These are phyloP conservation scores for Nitzschia sp. DNA, from an alignment of 108 stramenopile species.

Conservation along the genomic window DNA sequence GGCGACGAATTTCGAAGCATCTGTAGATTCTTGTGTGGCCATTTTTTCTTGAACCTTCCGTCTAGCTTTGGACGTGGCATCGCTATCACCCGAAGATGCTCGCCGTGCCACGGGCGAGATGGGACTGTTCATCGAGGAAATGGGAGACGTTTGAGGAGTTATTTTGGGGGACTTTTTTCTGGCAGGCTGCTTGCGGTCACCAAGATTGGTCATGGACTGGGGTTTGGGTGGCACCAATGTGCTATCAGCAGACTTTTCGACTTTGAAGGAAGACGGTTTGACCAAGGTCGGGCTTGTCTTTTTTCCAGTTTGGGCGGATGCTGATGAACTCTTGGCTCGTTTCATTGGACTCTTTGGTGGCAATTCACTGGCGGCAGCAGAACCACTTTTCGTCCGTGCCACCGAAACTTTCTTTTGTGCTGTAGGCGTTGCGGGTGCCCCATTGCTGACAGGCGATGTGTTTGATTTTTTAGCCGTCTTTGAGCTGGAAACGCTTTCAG, in stretches of 20 bases:
- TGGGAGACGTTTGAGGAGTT: too few relatives aligned
- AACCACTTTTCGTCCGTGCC: background rate
- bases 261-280: background rate
- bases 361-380: background rate
- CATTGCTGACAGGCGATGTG: too few relatives aligned
- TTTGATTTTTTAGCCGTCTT: too few relatives aligned
- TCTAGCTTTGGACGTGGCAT: too few relatives aligned
- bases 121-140: too few relatives aligned
- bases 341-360: background rate
- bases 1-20: background rate
- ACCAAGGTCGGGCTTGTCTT: background rate
- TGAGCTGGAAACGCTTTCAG: too few relatives aligned
- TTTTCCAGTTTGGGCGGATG: background rate
- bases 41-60: background rate
- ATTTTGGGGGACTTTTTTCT: background rate
- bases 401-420: background rate
- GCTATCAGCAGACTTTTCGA: background rate
- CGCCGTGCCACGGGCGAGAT: too few relatives aligned
- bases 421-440: too few relatives aligned
- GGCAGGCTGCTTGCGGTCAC: background rate
- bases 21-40: background rate
- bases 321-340: constrained; percentile 12
- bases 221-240: background rate
- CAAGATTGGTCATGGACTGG: background rate
- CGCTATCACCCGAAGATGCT: too few relatives aligned